These are phyloP conservation scores for Phellinidium pouzarii DNA, from an alignment of 1,284 basidiomycete genomes.

Conservation along the genomic window DNA sequence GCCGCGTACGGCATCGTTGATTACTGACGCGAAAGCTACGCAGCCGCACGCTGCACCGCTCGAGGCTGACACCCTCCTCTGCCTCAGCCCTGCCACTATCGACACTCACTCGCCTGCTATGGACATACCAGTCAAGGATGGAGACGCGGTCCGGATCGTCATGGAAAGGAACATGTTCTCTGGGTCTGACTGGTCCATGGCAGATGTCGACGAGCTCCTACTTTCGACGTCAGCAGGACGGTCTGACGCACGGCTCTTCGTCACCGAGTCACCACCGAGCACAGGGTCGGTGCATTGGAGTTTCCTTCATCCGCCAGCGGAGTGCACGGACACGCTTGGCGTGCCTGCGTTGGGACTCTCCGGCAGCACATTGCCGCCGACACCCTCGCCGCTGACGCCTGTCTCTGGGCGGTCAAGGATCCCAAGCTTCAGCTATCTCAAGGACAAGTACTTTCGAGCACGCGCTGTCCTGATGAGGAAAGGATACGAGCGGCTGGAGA, in stretches of 20 bases:
- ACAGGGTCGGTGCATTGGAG: not conserved
- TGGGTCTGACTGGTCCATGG: not conserved
- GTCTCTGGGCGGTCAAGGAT: not conserved
- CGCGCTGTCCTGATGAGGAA: not conserved
- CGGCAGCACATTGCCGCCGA: not conserved
- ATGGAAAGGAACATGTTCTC: not conserved
- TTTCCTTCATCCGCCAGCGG: not conserved
- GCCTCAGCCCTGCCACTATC: not conserved
- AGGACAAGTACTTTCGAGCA: not conserved
- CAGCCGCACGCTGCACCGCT: not conserved
- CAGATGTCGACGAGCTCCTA: not conserved
- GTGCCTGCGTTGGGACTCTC: not conserved
- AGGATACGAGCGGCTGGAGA: not conserved
- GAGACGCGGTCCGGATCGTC: not conserved
- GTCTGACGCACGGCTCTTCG: not conserved
- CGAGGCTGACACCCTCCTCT: too few relatives aligned
- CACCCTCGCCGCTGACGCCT: not conserved
- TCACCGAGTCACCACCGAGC: not conserved
- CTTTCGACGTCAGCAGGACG: not conserved
- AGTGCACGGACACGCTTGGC: not conserved
- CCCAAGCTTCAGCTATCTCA: not conserved
- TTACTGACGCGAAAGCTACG: not conserved
- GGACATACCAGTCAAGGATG: not conserved
- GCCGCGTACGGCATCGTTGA: not conserved
- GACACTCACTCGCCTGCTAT: too few relatives aligned